Conservation (phyloP, 352 stramenopile genomes). For the Globisporangium canariense region DNA sequence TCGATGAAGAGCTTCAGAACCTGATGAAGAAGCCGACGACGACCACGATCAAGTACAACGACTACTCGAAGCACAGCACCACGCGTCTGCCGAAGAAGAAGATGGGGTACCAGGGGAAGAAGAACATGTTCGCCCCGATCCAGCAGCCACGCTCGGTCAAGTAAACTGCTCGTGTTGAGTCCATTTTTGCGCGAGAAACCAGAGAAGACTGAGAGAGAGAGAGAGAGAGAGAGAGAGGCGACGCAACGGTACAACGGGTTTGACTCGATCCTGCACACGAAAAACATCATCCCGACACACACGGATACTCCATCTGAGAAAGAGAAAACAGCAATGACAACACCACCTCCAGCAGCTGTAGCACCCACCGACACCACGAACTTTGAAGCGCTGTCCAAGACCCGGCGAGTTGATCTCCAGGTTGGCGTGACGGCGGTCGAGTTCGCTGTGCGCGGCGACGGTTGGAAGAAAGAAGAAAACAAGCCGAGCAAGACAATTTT, state of each 20-base stretch:
- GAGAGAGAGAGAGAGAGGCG: not conserved
- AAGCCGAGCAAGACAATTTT: constrained; percentile 7
- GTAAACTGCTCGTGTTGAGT: constrained; percentile 20
- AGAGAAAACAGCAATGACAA: not conserved
- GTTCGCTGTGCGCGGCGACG: not conserved
- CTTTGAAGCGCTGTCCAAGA: not conserved
- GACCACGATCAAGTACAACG: constrained; percentile 32
- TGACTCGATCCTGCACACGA: constrained; percentile 21
- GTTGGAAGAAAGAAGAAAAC: constrained; percentile 10
- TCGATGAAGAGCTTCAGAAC: constrained; percentile 47
- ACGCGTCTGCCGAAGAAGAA: constrained; percentile 38
- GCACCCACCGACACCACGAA: not conserved
- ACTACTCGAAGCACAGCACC: constrained; percentile 27
- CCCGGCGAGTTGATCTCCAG: not conserved
- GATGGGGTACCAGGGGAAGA: constrained; percentile 34
- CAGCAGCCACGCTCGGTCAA: constrained; percentile 74
- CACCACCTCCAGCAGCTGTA: constrained; percentile 3
- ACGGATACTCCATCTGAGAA: constrained; percentile 26
- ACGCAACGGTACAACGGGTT: constrained; percentile 8
- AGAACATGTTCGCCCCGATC: constrained; percentile 45
- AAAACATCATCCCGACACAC: constrained; percentile 13
- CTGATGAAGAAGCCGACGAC: constrained; percentile 44
- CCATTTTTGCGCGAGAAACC: constrained; percentile 3
- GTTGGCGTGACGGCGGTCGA: constrained; percentile 2
- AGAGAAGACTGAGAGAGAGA: not conserved